These are phyloP conservation scores for Fusarium torreyae DNA, from an alignment of 2,329 filamentous ascomycete genomes.

Conservation along the genomic window DNA sequence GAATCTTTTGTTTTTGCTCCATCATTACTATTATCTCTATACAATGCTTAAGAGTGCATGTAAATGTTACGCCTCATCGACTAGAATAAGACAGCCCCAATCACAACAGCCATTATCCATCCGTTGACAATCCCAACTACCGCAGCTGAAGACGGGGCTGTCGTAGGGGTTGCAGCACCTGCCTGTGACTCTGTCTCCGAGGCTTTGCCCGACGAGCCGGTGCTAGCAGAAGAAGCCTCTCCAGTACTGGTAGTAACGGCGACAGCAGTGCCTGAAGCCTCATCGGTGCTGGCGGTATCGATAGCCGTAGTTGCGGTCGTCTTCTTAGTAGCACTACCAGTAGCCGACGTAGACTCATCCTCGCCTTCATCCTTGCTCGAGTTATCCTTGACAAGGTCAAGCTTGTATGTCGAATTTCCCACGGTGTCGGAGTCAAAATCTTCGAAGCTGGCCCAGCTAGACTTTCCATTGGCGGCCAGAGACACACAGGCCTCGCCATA, in stretches of 20 bases:
- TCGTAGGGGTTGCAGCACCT: slow-evolving; percentile 11
- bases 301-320: slow-evolving; percentile 17
- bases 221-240: not conserved
- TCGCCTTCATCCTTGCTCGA: not conserved
- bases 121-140: slow-evolving; percentile 1
- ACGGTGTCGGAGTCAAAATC: slow-evolving; percentile 7
- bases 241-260: not conserved
- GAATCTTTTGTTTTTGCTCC: too few relatives aligned
- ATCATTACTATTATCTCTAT: too few relatives aligned
- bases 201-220: not conserved
- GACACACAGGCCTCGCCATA: slow-evolving; percentile 38
- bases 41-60: too few relatives aligned
- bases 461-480: slow-evolving; percentile 18
- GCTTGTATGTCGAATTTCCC: slow-evolving; percentile 24
- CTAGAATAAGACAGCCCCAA: slow-evolving; percentile 8
- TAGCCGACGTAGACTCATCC: slow-evolving; percentile 15
- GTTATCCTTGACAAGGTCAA: slow-evolving; percentile 33
- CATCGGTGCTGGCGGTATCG: not conserved
- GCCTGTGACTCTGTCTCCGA: slow-evolving; percentile 7
- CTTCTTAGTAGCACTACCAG: not conserved
- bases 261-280: not conserved
- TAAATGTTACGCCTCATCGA: not conserved
- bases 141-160: slow-evolving; percentile 9
- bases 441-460: slow-evolving; percentile 38
- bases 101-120: slow-evolving; percentile 4